Percentiles rank a stretch among this genome's conserved stretches.
phyloP scores from a whole-genome alignment of 2,329 filamentous ascomycete genomes.

The Hawksworthiomyces lignivorus region DNA sequence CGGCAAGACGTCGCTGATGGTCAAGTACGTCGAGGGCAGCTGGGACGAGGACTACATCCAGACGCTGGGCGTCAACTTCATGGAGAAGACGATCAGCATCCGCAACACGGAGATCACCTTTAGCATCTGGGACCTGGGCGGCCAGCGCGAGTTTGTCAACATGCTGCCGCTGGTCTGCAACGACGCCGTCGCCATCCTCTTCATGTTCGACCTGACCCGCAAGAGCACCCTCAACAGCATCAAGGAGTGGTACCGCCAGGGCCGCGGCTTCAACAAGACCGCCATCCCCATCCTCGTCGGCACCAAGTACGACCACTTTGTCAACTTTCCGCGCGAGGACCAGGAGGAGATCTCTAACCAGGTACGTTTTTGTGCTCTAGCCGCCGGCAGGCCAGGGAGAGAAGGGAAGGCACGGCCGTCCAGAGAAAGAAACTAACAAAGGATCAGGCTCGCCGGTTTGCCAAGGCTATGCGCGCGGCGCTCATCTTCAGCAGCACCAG shows the following conservation, averaged over 20 bases:
- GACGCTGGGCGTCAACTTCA: slow-evolving; percentile 97
- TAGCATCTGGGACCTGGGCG: slow-evolving; percentile 97
- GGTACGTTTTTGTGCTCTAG: slow-evolving; percentile 40
- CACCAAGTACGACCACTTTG: slow-evolving; percentile 98
- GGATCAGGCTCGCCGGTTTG: slow-evolving; percentile 80
- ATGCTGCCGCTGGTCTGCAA: slow-evolving; percentile 99
- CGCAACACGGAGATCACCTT: slow-evolving; percentile 99
- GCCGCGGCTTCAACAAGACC: slow-evolving; percentile 97
- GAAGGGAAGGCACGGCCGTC: not conserved
- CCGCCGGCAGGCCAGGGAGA: too few relatives aligned
- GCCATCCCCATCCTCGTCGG: slow-evolving; percentile 97
- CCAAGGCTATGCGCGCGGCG: slow-evolving; percentile 95
- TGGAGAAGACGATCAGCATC: slow-evolving; percentile 99
- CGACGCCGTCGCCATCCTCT: slow-evolving; percentile 94
- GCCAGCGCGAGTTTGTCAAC: slow-evolving; percentile 98
- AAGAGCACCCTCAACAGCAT: slow-evolving; percentile 99
- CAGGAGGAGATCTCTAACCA: slow-evolving; percentile 98
- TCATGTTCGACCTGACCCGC: slow-evolving; percentile 98
- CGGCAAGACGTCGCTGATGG: slow-evolving; percentile 98
- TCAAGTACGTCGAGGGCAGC: slow-evolving; percentile 98
- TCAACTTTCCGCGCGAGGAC: slow-evolving; percentile 95
- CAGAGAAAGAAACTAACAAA: not conserved
- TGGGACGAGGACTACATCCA: slow-evolving; percentile 99
- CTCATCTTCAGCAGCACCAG: slow-evolving; percentile 98
- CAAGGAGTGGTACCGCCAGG: slow-evolving; percentile 99